Base-by-base conservation (phyloP, 441 rosid genomes). In the Mallotus repandus region DNA sequence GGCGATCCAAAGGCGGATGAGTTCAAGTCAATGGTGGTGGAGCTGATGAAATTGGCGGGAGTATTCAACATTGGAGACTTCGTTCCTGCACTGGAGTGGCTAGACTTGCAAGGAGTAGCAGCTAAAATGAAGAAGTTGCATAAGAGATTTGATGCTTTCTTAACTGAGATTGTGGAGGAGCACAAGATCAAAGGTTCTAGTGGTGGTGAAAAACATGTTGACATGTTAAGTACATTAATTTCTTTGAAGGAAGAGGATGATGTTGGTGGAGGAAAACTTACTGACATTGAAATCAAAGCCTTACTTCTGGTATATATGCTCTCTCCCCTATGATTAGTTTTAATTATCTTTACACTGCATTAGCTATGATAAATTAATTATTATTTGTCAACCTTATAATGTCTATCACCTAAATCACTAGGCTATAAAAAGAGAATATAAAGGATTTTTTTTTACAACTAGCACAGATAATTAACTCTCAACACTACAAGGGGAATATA, bases 21-120 rank as follows among this genome's bases (percentile, higher is more conserved):
- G 71, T 92, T 92, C 77, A 88, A 90, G 74, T 82, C 90, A 22
- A 86, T 83, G 89, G 90, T 87, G 56, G 85, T 86, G 83, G 92
- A 87, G 82, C 25, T 85, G 66, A 86, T 86, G 92, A 81, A 64
- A 65, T 53, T 86, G 71, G 88, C 86, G 0, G 90, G 88, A 9
- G 84, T 81, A n/a, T 82, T 88, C 77, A 86, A 86, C 80, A 48
- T 88, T 25, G 89, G 89, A 2, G 92, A 88, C 75, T 88, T 79
- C 60, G 75, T 88, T 29, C 92, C 89, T 0, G 78, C 85, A 3
- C 63, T 88, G 67, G 92, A 83, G 59, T 83, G 87, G 82, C 80
- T 88, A 3, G 92, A 88, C 69, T 79, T 88, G 38, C 92, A 88
- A 49, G 88, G 92, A 0, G 83, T 88, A 1, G 82, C 80, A 5